Evolutionary conservation across 2,329 filamentous ascomycete species (phyloP).

Genomic region (Fusarium odoratissimum): DNA sequence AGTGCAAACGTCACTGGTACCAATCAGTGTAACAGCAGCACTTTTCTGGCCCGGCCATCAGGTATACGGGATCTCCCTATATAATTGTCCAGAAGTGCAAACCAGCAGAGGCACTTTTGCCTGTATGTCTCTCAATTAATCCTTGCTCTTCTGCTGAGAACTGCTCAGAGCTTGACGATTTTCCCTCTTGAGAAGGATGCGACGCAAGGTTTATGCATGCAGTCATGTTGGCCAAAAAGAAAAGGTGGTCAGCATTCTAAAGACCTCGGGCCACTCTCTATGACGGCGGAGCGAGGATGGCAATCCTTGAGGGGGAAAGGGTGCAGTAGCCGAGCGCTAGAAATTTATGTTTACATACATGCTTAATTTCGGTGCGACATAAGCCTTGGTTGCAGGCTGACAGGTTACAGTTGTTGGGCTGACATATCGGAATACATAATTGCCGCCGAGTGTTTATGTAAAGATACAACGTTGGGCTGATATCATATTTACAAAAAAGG

Average conservation of each 20-base stretch:
- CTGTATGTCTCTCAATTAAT: neutral
- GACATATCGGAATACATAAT: neutral
- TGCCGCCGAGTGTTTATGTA: neutral
- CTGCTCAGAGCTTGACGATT: neutral
- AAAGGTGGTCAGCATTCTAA: neutral
- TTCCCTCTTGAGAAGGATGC: neutral
- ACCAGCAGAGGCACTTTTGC: neutral
- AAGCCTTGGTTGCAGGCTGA: neutral
- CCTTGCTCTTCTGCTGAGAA: neutral
- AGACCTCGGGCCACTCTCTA: neutral
- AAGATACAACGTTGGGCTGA: neutral
- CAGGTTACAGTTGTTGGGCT: neutral
- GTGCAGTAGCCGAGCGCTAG: neutral
- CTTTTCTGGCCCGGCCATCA: neutral
- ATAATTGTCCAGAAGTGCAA: neutral
- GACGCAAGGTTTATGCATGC: neutral
- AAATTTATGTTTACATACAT: neutral
- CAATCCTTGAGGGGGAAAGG: neutral
- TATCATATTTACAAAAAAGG: neutral
- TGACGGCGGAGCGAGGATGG: neutral
- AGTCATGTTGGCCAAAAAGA: neutral
- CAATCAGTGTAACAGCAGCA: neutral
- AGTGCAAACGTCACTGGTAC: neutral
- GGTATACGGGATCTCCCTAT: neutral
- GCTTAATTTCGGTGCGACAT: neutral